phyloP scores from a whole-genome alignment of 1,139 yeast genomes.

The Hyphopichia burtonii region DNA sequence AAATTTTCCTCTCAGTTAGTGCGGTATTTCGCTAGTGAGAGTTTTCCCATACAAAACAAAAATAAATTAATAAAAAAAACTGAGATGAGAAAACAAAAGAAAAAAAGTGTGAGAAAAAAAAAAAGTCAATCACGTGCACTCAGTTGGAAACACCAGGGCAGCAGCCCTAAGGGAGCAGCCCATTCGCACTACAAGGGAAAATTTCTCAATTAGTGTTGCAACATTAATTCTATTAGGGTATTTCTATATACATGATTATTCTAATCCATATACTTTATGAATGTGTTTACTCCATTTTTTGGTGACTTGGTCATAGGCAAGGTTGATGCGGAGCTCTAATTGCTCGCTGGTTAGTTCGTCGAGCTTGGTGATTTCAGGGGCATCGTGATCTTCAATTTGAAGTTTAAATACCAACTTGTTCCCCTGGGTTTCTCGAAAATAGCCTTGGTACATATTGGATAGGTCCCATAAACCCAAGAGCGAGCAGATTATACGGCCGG shows the following conservation, averaged over 20 bases:
- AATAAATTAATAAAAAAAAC: too few relatives aligned
- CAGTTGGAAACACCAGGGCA: neutral
- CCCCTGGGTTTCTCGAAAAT: slow-evolving; percentile 6
- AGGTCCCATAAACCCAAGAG: slow-evolving; percentile 36
- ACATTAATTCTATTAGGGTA: neutral
- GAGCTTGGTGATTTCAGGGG: neutral
- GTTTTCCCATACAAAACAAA: neutral
- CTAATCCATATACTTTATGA: slow-evolving; percentile 21
- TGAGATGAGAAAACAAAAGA: neutral
- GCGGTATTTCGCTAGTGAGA: neutral
- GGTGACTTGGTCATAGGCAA: slow-evolving; percentile 7
- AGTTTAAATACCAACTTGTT: neutral
- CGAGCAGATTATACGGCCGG: slow-evolving; percentile 30
- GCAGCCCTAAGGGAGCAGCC: neutral
- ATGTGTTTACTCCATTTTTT: slow-evolving; percentile 15
- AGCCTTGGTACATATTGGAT: slow-evolving; percentile 18
- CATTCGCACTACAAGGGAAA: too few relatives aligned
- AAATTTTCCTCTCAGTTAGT: neutral
- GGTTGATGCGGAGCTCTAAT: slow-evolving; percentile 2
- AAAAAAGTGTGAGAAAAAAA: neutral
- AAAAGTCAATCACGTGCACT: neutral
- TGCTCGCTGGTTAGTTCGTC: neutral
- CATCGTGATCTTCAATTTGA: neutral
- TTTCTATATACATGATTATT: slow-evolving; percentile 7
- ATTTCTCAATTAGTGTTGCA: neutral